phyloP scores from a whole-genome alignment of 345 rosid species.

The Brassica carinata region DNA sequence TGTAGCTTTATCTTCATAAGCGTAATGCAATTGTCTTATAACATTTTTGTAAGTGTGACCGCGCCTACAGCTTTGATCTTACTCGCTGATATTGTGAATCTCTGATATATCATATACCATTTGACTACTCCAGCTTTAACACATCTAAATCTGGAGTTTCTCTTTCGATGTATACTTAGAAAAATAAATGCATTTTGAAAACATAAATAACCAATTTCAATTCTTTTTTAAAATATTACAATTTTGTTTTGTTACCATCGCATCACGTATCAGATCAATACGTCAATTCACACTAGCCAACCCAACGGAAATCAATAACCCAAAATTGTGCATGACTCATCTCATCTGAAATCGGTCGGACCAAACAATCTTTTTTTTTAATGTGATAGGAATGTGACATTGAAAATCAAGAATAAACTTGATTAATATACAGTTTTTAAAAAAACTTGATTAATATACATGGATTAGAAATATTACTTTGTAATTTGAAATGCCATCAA shows the following conservation, averaged over 20 bases:
- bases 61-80: too few relatives aligned
- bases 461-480: not conserved
- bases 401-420: not conserved
- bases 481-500: not conserved
- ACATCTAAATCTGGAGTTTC: too few relatives aligned
- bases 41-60: not conserved
- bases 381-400: not conserved
- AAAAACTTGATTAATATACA: too few relatives aligned
- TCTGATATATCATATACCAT: too few relatives aligned
- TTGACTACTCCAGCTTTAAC: too few relatives aligned
- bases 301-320: not conserved
- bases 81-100: too few relatives aligned
- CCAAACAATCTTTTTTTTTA: not conserved
- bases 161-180: too few relatives aligned
- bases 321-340: not conserved
- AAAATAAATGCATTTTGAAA: too few relatives aligned
- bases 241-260: not conserved
- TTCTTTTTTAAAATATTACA: too few relatives aligned
- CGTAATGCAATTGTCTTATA: not conserved
- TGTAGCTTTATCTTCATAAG: not conserved
- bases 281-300: not conserved
- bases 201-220: too few relatives aligned
- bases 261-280: not conserved
- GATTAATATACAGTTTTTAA: too few relatives aligned
- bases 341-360: not conserved